phyloP scores from a whole-genome alignment of 73 alveolate species.

The Blepharisma stoltei region DNA sequence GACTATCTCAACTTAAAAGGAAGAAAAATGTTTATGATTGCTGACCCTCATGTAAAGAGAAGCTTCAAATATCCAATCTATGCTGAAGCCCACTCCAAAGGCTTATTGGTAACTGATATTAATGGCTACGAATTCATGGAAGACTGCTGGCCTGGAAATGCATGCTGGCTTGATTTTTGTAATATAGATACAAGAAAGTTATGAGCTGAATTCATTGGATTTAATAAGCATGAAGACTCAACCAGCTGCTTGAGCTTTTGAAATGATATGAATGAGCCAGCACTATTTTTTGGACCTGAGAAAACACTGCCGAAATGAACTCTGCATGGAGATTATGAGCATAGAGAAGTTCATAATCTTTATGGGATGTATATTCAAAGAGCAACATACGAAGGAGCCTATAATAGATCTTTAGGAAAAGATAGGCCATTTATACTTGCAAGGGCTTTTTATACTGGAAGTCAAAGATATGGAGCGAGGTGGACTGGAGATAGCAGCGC shows the following conservation, averaged over 20 bases:
- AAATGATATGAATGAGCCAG: conserved; percentile 94
- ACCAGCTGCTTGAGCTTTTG: conserved; percentile 39
- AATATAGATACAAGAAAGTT: conserved; percentile 51
- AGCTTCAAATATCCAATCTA: conserved; percentile 51
- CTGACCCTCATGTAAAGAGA: conserved; percentile 93
- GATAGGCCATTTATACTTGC: conserved; percentile 71
- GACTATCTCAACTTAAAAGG: conserved; percentile 56
- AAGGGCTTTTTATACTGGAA: conserved; percentile 85
- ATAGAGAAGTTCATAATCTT: conserved; percentile 86
- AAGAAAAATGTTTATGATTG: conserved; percentile 79
- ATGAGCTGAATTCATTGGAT: neutral
- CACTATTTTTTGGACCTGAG: conserved; percentile 75
- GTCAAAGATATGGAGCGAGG: conserved; percentile 76
- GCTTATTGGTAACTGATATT: conserved; percentile 29
- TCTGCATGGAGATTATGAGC: conserved; percentile 68
- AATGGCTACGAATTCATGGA: conserved; percentile 52
- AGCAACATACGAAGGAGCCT: conserved; percentile 73
- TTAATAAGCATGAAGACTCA: conserved; percentile 6
- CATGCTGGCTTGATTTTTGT: conserved; percentile 78
- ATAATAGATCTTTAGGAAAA: conserved; percentile 44
- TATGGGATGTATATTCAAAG: conserved; percentile 75
- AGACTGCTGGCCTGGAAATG: conserved; percentile 86
- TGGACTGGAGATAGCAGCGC: conserved; percentile 91
- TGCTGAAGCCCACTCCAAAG: conserved; percentile 38
- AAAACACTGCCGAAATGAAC: conserved; percentile 65